These are phyloP conservation scores for Irpex rosettiformis DNA, from an alignment of 1,284 basidiomycete species.

Conservation along the genomic window DNA sequence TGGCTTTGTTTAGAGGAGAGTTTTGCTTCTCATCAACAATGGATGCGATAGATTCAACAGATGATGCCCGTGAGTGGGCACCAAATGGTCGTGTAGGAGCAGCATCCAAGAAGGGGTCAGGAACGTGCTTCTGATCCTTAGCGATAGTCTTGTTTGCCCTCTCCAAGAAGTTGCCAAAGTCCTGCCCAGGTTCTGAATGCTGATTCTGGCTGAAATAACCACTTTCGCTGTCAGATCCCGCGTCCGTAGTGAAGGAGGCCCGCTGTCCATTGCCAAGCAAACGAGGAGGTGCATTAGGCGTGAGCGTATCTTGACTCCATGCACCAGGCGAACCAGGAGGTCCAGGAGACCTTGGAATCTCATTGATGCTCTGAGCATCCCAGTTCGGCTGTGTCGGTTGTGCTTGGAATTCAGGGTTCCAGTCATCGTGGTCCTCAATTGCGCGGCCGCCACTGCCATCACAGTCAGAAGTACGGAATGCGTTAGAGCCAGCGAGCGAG, in stretches of 20 bases:
- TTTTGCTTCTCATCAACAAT: constrained; percentile 88
- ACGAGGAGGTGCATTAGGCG: constrained; percentile 37
- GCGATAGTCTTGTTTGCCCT: constrained; percentile 81
- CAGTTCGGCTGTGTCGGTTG: constrained; percentile 52
- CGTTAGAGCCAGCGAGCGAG: constrained; percentile 61
- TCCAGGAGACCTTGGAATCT: constrained; percentile 28
- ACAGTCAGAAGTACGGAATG: constrained; percentile 76
- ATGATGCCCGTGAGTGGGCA: constrained; percentile 73
- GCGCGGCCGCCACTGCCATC: constrained; percentile 44
- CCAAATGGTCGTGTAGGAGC: constrained; percentile 74
- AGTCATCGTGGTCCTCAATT: constrained; percentile 49
- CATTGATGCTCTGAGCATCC: constrained; percentile 42
- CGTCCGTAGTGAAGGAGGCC: constrained; percentile 44
- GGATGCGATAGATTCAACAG: constrained; percentile 83
- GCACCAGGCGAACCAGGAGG: constrained; percentile 48
- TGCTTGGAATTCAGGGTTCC: constrained; percentile 50
- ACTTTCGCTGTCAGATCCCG: constrained; percentile 50
- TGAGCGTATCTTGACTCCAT: constrained; percentile 56
- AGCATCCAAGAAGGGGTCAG: constrained; percentile 81
- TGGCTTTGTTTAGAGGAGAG: constrained; percentile 89
- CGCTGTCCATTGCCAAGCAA: constrained; percentile 35
- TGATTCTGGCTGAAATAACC: constrained; percentile 47
- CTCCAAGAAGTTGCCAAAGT: constrained; percentile 79
- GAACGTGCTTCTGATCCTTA: constrained; percentile 68
- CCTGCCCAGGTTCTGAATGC: constrained; percentile 35